A percentile compares a stretch with the other conserved stretches of the same genome.
phyloP scores from a whole-genome alignment of 345 rosid genomes.

The Eutrema heterophyllum region DNA sequence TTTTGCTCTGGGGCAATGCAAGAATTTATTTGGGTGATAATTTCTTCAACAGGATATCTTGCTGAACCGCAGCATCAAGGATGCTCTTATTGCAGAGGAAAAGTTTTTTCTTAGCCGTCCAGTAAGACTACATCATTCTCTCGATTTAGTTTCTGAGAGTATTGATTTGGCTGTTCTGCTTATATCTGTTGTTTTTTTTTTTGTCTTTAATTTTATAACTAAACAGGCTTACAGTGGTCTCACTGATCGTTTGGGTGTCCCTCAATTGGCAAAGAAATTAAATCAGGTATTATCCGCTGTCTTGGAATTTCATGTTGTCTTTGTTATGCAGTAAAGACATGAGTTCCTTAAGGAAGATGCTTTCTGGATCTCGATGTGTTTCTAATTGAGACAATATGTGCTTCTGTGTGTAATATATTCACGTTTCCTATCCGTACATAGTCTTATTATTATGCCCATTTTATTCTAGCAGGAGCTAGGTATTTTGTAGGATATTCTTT shows the following conservation, averaged over 20 bases:
- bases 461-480: neutral
- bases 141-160: neutral
- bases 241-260: conserved; percentile 96
- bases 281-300: conserved; percentile 58
- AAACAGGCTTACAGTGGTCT: conserved; percentile 69
- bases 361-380: neutral
- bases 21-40: conserved; percentile 1
- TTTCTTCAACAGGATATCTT: conserved; percentile 59
- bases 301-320: neutral
- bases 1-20: neutral
- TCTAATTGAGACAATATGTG: neutral
- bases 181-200: neutral
- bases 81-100: conserved; percentile 87
- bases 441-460: neutral
- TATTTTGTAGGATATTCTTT: neutral
- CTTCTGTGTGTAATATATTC: neutral
- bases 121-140: conserved; percentile 43
- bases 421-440: neutral
- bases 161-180: conserved; percentile 4
- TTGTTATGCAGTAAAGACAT: neutral
- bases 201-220: neutral
- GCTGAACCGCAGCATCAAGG: conserved; percentile 82
- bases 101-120: conserved; percentile 91
- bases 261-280: conserved; percentile 91
- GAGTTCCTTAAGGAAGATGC: neutral